Conservation (phyloP, 768 basidiomycete genomes). For the Krasilnikovozyma curviuscula region DNA sequence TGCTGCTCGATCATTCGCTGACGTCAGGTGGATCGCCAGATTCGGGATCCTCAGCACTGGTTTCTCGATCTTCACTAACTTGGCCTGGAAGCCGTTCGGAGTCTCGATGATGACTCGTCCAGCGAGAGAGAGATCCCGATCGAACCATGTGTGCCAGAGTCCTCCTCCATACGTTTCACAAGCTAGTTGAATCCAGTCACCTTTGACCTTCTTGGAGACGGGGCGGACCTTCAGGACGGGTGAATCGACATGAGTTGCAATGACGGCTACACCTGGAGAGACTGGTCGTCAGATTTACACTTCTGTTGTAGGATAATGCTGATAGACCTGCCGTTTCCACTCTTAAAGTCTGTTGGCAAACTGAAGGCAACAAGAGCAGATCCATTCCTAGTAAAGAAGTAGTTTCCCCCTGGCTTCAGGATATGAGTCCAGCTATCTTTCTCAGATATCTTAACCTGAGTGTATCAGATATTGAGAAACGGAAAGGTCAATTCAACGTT, state of each 20-base stretch:
- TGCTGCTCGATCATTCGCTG: background rate
- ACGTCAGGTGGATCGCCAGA: conserved; percentile 23
- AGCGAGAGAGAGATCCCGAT: conserved; percentile 79
- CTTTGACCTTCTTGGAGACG: conserved; percentile 51
- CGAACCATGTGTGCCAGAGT: conserved; percentile 53
- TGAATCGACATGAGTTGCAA: too few species aligned
- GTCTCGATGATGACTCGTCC: conserved; percentile 37
- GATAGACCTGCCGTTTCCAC: conserved; percentile 8
- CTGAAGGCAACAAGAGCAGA: conserved; percentile 29
- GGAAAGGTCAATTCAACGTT: too few species aligned
- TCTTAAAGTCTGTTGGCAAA: conserved; percentile 19
- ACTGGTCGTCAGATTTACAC: too few species aligned
- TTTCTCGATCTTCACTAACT: conserved; percentile 59
- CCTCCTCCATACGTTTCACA: conserved; percentile 47
- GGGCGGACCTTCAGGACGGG: conserved; percentile 41
- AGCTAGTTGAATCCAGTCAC: conserved; percentile 60
- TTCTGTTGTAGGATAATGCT: too few species aligned
- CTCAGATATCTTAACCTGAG: conserved; percentile 10
- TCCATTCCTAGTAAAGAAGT: conserved; percentile 21
- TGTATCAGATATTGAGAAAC: background rate
- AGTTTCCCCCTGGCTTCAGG: conserved; percentile 12
- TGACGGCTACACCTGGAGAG: background rate
- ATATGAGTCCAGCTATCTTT: background rate
- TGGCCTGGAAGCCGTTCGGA: conserved; percentile 37
- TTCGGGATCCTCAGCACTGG: conserved; percentile 76